These are phyloP conservation scores for Fusarium sulawesiense DNA, from an alignment of 2,329 filamentous ascomycete species.

Conservation along the genomic window DNA sequence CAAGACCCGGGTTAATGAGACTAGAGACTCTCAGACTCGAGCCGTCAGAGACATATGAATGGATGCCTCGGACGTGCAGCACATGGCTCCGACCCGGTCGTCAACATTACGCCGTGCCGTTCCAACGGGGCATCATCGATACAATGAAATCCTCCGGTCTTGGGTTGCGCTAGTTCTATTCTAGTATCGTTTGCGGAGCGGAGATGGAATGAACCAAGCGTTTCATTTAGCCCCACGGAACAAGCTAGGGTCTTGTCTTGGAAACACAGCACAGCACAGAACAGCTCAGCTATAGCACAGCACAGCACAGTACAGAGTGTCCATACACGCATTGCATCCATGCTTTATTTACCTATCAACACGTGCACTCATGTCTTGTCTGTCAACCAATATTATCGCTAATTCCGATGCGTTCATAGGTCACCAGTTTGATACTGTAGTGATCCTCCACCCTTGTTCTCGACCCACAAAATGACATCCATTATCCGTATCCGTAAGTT, in stretches of 20 bases:
- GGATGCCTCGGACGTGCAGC: slow-evolving; percentile 7
- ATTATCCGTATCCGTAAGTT: slow-evolving; percentile 1
- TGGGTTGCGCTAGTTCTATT: slow-evolving; percentile 27
- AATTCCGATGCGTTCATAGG: slow-evolving; percentile 43
- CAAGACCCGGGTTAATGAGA: slow-evolving; percentile 7
- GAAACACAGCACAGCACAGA: neutral
- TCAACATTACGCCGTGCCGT: slow-evolving; percentile 35
- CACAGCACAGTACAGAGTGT: neutral
- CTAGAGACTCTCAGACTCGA: slow-evolving; percentile 19
- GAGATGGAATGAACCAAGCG: neutral
- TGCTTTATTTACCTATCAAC: neutral
- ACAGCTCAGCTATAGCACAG: neutral
- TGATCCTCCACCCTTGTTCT: slow-evolving; percentile 14
- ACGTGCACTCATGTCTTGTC: slow-evolving; percentile 10
- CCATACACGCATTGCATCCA: neutral
- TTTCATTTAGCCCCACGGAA: slow-evolving; percentile 4
- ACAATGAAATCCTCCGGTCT: slow-evolving; percentile 19
- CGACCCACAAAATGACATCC: slow-evolving; percentile 12
- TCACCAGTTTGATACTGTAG: slow-evolving; percentile 7
- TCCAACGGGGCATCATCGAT: slow-evolving; percentile 36
- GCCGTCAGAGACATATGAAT: slow-evolving; percentile 36
- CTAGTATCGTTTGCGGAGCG: slow-evolving; percentile 26
- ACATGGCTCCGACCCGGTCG: slow-evolving; percentile 28
- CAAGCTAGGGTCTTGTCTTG: slow-evolving; percentile 3
- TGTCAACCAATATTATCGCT: slow-evolving; percentile 41